These are phyloP conservation scores for Cladosporium sp. DNA, from an alignment of 2,329 filamentous ascomycete species.

Conservation along the genomic window DNA sequence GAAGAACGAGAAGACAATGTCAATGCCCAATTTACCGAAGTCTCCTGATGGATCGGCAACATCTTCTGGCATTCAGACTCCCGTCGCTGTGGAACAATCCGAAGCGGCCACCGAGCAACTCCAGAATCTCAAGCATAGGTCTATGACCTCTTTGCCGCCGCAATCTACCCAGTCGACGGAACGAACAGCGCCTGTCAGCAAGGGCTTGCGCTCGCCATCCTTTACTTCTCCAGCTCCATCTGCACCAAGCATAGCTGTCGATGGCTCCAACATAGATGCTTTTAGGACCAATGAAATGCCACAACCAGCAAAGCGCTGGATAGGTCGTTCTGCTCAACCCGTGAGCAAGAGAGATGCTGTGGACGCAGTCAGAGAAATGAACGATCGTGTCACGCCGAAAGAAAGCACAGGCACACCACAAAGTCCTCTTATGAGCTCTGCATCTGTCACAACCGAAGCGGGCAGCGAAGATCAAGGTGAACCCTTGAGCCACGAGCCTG, in stretches of 20 bases:
- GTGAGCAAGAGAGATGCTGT: conserved; percentile 21
- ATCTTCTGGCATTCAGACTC: conserved; percentile 19
- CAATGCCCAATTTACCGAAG: conserved; percentile 21
- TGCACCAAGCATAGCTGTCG: conserved; percentile 25
- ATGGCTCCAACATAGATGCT: conserved; percentile 25
- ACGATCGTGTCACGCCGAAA: conserved; percentile 13
- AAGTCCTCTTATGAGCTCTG: background rate
- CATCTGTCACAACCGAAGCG: background rate
- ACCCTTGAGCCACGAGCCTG: background rate
- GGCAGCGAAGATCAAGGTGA: background rate
- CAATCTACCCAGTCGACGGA: conserved; percentile 10
- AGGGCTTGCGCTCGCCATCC: conserved; percentile 26
- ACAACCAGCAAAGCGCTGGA: conserved; percentile 13
- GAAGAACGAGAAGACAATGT: conserved; percentile 23
- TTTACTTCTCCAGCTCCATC: conserved; percentile 19
- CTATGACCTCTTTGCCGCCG: conserved; percentile 17
- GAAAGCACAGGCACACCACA: background rate
- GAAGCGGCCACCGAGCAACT: conserved; percentile 11
- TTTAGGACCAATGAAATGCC: conserved; percentile 22
- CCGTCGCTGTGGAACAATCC: conserved; percentile 8
- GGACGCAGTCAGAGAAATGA: conserved; percentile 27
- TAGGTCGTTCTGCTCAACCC: conserved; percentile 1
- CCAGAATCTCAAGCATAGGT: conserved; percentile 19
- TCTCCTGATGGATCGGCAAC: conserved; percentile 13
- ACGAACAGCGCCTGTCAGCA: conserved; percentile 9